Base-by-base conservation (phyloP, 495 filamentous ascomycete genomes). In the Aspergillus nanangensis region DNA sequence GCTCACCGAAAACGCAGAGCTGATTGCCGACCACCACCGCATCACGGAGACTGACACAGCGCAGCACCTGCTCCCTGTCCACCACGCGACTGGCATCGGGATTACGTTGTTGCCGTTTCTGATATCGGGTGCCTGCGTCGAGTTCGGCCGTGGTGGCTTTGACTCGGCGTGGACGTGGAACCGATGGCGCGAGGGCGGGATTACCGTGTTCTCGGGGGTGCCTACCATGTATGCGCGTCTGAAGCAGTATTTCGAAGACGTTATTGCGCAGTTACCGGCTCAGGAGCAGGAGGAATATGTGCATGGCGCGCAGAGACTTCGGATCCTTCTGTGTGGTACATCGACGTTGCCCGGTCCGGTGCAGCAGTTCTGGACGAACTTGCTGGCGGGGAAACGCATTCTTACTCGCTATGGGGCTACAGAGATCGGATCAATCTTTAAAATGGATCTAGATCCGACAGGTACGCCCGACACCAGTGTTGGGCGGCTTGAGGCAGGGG, bases 141-240 rank as follows among this genome's bases (percentile, higher is more conserved):
- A 77, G 54, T 75, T 72, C 55, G 61, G 64, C 11, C 67, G 62
- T 25, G 70, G 70, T 4, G 56, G 65, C 23, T 77, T 75, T 44
- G 64, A 70, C 38, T 57, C 64, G 2, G 62, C 56, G 2, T 74
- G 70, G 70, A 72, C 72, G n/a, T 77, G 73, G 73, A 67, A 74
- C 29, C 55, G 72, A 13, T 77, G 71, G 70, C 57, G 67, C 13
- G 24, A 55, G 31, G 68, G 69, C 31, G 64, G 60, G 0, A 36
- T 71, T 5, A 74, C 70, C 0, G 65, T 77, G 40, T 77, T 77
- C 48, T 69, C 65, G 14, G 73, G 71, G 5, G 73, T 77, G 4
- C 73, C 73, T 8, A 77, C 73, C 3, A 75, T 77, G 7, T 77
- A 74, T 34, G 75, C 72, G 63, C 67, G 73, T 0, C 65, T 77